Evolutionary conservation across 257 asterid genomes (phyloP), one percentile per base, ranked within the genome.

Genomic region (Lycium ferocissimum): DNA sequence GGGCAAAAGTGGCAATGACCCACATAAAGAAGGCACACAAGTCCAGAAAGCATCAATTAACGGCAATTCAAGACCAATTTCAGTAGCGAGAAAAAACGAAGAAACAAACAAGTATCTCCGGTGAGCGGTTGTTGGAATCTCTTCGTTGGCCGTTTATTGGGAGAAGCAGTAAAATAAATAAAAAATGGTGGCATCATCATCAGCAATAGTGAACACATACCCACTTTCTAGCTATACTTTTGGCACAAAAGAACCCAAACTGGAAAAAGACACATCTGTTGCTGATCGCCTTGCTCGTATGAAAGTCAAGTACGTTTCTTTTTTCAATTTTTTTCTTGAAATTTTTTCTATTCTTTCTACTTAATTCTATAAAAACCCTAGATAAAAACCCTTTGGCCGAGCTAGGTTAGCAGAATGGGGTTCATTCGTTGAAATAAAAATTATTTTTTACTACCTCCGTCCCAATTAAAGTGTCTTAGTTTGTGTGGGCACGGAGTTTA

Each of bases 211-310:
- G 54, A 91, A 93, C 82, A 92, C 95, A 0, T 93, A 95, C 76
- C 96, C 98, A 13, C 90, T 94, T 5, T 92, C 98, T 17, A 94
- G 96, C 88, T 95, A 95, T 90, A 94, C 93, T 18, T 94, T 93
- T 87, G 98, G 96, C 35, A 91, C 94, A 56, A 95, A 95, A 85
- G 98, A 94, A 89, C 97, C 97, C 15, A 95, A 94, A 87, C 92
- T 93, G 97, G 98, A 93, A 90, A 95, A 93, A 86, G 98, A 94
- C 87, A 87, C 95, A 81, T 94, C 98, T 85, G 94, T 94, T 78
- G 95, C 95, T 85, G 97, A 95, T 88, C 98, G 97, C 84, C 98
- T 94, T 81, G 97, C 98, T 72, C 97, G 97, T 63, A 95, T 95
- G 98, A 94, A 94, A 91, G 90, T 92, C 97, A 94, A 93, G 98